Base-by-base conservation (phyloP, 176 grass and related monocot species). In the Typha latifolia region DNA sequence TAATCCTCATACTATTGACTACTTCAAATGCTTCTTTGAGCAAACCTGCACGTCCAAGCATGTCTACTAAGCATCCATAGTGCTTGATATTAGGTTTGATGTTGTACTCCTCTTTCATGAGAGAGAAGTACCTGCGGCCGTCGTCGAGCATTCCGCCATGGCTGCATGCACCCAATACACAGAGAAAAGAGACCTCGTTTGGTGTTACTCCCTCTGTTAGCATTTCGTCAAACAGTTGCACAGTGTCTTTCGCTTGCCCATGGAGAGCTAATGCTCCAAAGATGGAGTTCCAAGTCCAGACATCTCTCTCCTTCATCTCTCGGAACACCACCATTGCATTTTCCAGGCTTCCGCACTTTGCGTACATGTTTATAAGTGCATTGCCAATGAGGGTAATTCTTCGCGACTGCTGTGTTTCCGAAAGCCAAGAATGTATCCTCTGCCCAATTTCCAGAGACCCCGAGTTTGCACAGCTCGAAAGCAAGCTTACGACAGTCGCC, bases 221-320 rank as follows among this genome's bases (percentile, higher is more conserved):
- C 85, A 88, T 88, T 59, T 81, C 66, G 22, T 70, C 16, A 34
- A 88, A 84, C 26, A 78, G 63, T 11, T 22, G 51, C 21, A 78
- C 21, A 32, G 74, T 66, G 22, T 71, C 27, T 67, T 31, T 73
- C 0, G 62, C 68, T 57, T 73, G 69, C 20, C 85, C 81, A 64
- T 78, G 77, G 62, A 74, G 71, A 49, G 85, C 72, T 8, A 80
- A n/a, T 16, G 67, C 85, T 12, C 66, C 66, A 10, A 88, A 51
- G 49, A 88, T 32, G 0, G 78, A 88, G 49, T 80, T 88, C 85
- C 85, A 84, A 16, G 81, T 74, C 69, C 77, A 73, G 4, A 81
- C 51, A 66, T 84, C 81, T 3, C 49, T 84, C 13, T 81, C 77
- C 18, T 69, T 47, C 77, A 64, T 81, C 47, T 20, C 62, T 49